Base-by-base conservation (phyloP, 2,329 filamentous ascomycete species). In the Monosporascus sp. region DNA sequence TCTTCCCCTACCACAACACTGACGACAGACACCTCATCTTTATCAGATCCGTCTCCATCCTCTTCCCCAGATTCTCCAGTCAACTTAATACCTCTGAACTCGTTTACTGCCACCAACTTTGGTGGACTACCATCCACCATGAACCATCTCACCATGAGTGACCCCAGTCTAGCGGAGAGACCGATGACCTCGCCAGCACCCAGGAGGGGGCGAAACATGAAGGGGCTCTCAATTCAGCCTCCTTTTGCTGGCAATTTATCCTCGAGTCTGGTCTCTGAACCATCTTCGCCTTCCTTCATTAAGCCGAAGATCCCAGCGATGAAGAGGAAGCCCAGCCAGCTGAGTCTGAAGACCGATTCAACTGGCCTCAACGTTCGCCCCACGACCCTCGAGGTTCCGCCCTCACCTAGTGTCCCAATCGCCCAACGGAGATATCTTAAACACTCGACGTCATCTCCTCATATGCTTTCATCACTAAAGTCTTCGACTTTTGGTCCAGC, bases 1-100 rank as follows among this genome's bases (percentile, higher is more conserved):
- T 96, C 93, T 22, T 97, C 93, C 8, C 94, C 94, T 1, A 97
- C 93, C 7, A 97, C 92, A 3, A 96, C 93, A 2, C 82, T 94
- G 6, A 96, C 90, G 20, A 90, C 93, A 58, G 93, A 96, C 72
- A 95, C 92, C 5, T 93, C 90, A 8, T 89, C 90, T 31, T 79
- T 94, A 48, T 92, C 92, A 31, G 93, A 97, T 63, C 87, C 90
- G 7, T 97, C 93, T 5, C 91, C 94, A 3, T 93, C 88, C 50
- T 90, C 92, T 22, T 97, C 93, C 1, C 93, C 93, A 8, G 92
- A 97, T 70, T 97, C 94, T 3, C 90, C 91, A 1, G 76, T 88
- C 51, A 87, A 88, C 52, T 77, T 91, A 52, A 81, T 87, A 52
- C 85, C 89, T 3, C 77, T 90, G 45, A 84, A 82, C 48, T 84